Conservation (phyloP, 345 rosid species). For the Melastoma malabathricum region DNA sequence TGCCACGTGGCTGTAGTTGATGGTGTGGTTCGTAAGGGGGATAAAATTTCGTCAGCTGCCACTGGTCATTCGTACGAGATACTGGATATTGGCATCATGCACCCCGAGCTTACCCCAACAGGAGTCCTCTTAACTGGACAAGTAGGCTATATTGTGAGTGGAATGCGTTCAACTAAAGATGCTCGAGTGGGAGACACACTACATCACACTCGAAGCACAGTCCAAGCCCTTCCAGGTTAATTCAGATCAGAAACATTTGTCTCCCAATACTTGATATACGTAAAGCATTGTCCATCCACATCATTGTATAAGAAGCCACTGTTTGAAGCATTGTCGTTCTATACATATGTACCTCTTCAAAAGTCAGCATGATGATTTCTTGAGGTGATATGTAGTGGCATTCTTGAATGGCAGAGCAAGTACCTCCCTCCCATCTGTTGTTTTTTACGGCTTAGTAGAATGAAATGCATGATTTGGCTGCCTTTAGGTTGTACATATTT, state of each 20-base stretch:
- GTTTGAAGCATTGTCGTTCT: too few species aligned
- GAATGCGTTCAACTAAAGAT: conserved; percentile 94
- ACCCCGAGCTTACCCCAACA: conserved; percentile 88
- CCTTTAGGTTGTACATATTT: too few species aligned
- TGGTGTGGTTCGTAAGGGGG: conserved; percentile 75
- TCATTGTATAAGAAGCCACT: too few species aligned
- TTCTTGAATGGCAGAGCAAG: too few species aligned
- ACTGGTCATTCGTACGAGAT: conserved; percentile 74
- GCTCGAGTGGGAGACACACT: conserved; percentile 94
- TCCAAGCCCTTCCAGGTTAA: conserved; percentile 84
- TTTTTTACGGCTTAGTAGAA: too few species aligned
- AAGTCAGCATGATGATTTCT: too few species aligned
- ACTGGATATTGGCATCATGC: conserved; percentile 85
- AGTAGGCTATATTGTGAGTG: conserved; percentile 92
- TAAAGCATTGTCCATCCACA: too few species aligned
- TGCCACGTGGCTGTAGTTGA: conserved; percentile 94
- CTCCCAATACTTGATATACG: too few species aligned
- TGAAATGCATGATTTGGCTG: too few species aligned
- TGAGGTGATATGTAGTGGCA: too few species aligned
- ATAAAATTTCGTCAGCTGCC: conserved; percentile 79
- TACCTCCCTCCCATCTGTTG: too few species aligned
- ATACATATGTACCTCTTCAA: too few species aligned
- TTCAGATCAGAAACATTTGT: background rate
- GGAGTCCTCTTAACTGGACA: conserved; percentile 89
- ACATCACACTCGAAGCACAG: conserved; percentile 35